Evolutionary conservation across 2,329 filamentous ascomycete species (phyloP).

Genomic region (Colletotrichum truncatum): DNA sequence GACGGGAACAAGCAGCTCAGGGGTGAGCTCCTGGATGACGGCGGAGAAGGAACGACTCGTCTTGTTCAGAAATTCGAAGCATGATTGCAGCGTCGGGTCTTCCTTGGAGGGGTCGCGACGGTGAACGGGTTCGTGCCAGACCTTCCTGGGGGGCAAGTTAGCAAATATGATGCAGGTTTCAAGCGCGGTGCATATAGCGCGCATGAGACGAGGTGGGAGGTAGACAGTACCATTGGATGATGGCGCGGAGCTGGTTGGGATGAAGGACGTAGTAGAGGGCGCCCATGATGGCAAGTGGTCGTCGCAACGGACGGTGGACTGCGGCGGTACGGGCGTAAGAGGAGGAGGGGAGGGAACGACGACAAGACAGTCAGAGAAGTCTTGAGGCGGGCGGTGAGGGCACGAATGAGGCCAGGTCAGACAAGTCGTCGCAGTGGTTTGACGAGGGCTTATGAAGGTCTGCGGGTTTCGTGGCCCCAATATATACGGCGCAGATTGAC

Average conservation of each 20-base stretch:
- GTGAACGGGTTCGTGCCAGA: constrained; percentile 96
- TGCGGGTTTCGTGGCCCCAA: not conserved
- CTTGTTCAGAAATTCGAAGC: constrained; percentile 85
- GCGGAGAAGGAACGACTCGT: constrained; percentile 94
- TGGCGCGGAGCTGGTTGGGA: constrained; percentile 79
- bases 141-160: constrained; percentile 72
- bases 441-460: not conserved
- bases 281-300: constrained; percentile 58
- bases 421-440: not conserved
- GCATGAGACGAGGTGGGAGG: not conserved
- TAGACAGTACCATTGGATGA: constrained; percentile 82
- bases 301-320: constrained; percentile 10
- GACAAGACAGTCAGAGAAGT: not conserved
- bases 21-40: constrained; percentile 95
- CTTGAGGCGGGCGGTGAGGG: not conserved
- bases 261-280: constrained; percentile 79
- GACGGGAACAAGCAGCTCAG: constrained; percentile 89
- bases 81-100: constrained; percentile 76
- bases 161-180: not conserved
- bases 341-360: not conserved
- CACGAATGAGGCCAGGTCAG: not conserved
- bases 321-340: not conserved
- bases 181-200: not conserved
- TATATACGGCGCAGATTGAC: not conserved
- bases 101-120: constrained; percentile 81